Conservation (phyloP, 257 asterid species). For the Ballota nigra region DNA sequence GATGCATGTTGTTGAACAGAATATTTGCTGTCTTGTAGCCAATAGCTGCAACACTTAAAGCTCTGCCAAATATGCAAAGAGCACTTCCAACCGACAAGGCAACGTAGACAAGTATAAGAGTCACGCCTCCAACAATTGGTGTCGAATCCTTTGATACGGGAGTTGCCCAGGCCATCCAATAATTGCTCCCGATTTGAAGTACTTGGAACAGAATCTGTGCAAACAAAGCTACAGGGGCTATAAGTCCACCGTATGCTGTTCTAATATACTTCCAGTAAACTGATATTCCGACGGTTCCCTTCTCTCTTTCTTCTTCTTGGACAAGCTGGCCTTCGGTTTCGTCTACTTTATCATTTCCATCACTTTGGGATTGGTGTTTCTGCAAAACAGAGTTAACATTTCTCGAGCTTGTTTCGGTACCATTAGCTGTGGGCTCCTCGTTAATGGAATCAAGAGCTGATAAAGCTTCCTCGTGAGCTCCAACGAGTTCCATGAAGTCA, state of each 20-base stretch:
- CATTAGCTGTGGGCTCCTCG: conserved; percentile 19
- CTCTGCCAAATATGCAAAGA: conserved; percentile 59
- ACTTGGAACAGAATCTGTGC: conserved; percentile 61
- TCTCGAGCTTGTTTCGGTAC: conserved; percentile 27
- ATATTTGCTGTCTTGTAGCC: conserved; percentile 71
- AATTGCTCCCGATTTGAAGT: conserved; percentile 90
- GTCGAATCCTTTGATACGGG: conserved; percentile 65
- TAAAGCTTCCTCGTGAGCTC: conserved; percentile 86
- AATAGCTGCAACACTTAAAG: conserved; percentile 50
- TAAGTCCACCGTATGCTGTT: conserved; percentile 76
- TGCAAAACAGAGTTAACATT: conserved; percentile 25
- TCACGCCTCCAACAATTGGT: conserved; percentile 53
- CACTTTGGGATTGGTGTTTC: conserved; percentile 36
- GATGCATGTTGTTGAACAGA: conserved; percentile 75
- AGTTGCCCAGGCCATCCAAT: conserved; percentile 99
- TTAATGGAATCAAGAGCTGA: conserved; percentile 49
- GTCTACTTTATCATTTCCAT: conserved; percentile 33
- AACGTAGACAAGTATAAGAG: conserved; percentile 75
- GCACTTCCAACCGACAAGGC: conserved; percentile 66
- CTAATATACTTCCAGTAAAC: conserved; percentile 85
- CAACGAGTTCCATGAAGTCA: conserved; percentile 86
- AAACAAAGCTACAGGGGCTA: conserved; percentile 74
- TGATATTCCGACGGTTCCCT: conserved; percentile 68
- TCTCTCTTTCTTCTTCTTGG: conserved; percentile 93
- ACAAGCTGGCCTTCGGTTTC: conserved; percentile 65